Base-by-base conservation (phyloP, 1,139 yeast species). In the Geotrichum cucujoidarum region DNA sequence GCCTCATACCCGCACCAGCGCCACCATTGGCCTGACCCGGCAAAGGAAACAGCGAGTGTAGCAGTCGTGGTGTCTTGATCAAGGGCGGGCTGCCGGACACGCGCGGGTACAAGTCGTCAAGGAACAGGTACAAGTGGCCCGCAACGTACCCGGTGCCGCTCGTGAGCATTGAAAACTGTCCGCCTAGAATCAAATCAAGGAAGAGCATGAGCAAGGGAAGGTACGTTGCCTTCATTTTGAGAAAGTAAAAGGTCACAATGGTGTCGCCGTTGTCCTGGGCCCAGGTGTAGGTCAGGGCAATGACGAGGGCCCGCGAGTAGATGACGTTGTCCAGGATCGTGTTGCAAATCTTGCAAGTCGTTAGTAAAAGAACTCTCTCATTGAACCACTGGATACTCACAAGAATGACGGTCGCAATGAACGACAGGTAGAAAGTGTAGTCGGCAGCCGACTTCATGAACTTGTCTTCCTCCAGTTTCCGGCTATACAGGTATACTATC, bases 281-380 rank as follows among this genome's bases (percentile, higher is more conserved):
- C 66, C 69, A 60, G 2, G 71, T 66, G 50, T 67, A 68, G 1
- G 64, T 52, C 46, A 69, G 43, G 2, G 71, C 70, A 45, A 60
- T 49, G 16, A 52, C 41, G 33, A 61, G 44, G 11, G 63, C 58
- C 8, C 62, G 54, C 38, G 57, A 44, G 45, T 58, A 62, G 17
- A 53, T 51, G n/a, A 53, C 44, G 2, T 58, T 62, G n/a, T 55
- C 57, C 11, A 59, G 46, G 31, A 59, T 49, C 10, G 48, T 32
- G 43, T 56, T 56, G 30, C 53, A 47, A 10, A 35, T 42, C 57
- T 56, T 32, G n/a, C 25, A 21, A 16, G 8, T 36, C 37, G 40
- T 31, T 32, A 39, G 43, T 49, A 25, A 41, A 27, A 16, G 43
- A 40, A n/a, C n/a, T n/a, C n/a, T n/a, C n/a, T n/a, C n/a, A n/a